A percentile compares a stretch with the other conserved stretches of the same genome.
phyloP scores from a whole-genome alignment of 2,329 filamentous ascomycete genomes.

The Fusarium piperis region DNA sequence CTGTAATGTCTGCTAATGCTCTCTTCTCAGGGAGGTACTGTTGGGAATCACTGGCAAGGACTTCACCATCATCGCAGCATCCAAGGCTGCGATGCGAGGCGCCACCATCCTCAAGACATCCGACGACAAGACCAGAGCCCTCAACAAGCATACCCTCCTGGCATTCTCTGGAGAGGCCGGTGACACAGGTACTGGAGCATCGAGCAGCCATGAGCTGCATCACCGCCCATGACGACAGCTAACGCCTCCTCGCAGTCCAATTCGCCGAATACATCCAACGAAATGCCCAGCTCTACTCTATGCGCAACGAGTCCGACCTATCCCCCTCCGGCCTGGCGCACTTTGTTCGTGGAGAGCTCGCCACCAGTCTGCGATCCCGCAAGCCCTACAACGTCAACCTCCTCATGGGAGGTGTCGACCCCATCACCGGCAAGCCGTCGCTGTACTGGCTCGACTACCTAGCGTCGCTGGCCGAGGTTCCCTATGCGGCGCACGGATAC shows the following conservation, averaged over 20 bases:
- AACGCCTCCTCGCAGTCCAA: constrained; percentile 72
- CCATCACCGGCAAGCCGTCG: constrained; percentile 88
- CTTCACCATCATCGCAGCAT: constrained; percentile 97
- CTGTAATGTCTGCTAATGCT: constrained; percentile 22
- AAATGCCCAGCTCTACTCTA: constrained; percentile 97
- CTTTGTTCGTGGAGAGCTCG: constrained; percentile 94
- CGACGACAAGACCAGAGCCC: constrained; percentile 93
- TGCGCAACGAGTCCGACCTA: constrained; percentile 95
- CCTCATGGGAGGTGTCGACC: constrained; percentile 91
- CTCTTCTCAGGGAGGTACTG: constrained; percentile 83
- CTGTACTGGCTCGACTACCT: constrained; percentile 99
- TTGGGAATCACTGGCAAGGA: constrained; percentile 99
- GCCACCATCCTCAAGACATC: constrained; percentile 93
- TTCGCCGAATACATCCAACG: constrained; percentile 99
- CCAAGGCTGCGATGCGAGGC: constrained; percentile 97
- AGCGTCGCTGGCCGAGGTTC: constrained; percentile 85
- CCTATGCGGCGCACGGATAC: constrained; percentile 97
- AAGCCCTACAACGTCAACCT: constrained; percentile 98
- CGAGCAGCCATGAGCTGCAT: neutral
- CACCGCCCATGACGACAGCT: constrained; percentile 30
- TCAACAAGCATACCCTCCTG: constrained; percentile 95
- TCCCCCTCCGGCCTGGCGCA: constrained; percentile 88
- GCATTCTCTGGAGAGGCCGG: constrained; percentile 96
- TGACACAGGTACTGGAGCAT: constrained; percentile 75
- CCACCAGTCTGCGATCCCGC: constrained; percentile 86